A percentile compares a stretch with the other conserved stretches of the same genome.
Evolutionary conservation across 441 rosid genomes (phyloP).

Genomic region (Croton setiger): DNA sequence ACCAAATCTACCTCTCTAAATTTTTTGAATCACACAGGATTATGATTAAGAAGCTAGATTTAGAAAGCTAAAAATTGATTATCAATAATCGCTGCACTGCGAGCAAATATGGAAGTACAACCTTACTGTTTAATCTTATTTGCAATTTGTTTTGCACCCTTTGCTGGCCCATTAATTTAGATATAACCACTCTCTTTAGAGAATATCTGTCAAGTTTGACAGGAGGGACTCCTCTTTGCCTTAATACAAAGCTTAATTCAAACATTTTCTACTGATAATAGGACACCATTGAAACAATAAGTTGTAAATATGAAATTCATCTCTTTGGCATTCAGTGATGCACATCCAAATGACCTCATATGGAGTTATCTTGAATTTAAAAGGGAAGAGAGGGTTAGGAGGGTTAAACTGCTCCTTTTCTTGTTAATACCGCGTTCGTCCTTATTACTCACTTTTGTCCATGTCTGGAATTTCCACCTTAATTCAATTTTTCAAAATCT

Average conservation of each 20-base stretch:
- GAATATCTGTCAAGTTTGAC: constrained; percentile 28
- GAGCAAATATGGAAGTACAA: constrained; percentile 30
- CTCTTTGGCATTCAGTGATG: constrained; percentile 7
- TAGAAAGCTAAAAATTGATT: constrained; percentile 16
- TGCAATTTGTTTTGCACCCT: constrained; percentile 19
- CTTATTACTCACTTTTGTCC: constrained; percentile 12
- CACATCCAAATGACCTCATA: constrained; percentile 12
- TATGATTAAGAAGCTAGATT: constrained; percentile 13
- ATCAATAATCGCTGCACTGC: constrained; percentile 17
- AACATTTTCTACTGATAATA: constrained; percentile 13
- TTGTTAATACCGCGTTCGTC: constrained; percentile 19
- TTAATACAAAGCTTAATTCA: constrained; percentile 23
- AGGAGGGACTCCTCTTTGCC: constrained; percentile 20
- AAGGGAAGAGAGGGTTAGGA: background rate
- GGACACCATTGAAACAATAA: constrained; percentile 13
- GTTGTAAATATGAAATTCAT: constrained; percentile 5
- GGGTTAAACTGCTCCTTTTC: constrained; percentile 2
- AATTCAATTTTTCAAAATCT: background rate
- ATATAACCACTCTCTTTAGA: constrained; percentile 24
- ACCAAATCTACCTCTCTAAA: constrained; percentile 11
- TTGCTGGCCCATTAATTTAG: constrained; percentile 31
- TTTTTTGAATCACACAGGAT: constrained; percentile 19
- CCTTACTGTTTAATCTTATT: constrained; percentile 19
- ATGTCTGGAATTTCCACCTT: constrained; percentile 11
- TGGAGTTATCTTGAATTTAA: constrained; percentile 17